These are phyloP conservation scores for Penicillium sp. DNA, from an alignment of 2,329 filamentous ascomycete genomes.

Conservation along the genomic window DNA sequence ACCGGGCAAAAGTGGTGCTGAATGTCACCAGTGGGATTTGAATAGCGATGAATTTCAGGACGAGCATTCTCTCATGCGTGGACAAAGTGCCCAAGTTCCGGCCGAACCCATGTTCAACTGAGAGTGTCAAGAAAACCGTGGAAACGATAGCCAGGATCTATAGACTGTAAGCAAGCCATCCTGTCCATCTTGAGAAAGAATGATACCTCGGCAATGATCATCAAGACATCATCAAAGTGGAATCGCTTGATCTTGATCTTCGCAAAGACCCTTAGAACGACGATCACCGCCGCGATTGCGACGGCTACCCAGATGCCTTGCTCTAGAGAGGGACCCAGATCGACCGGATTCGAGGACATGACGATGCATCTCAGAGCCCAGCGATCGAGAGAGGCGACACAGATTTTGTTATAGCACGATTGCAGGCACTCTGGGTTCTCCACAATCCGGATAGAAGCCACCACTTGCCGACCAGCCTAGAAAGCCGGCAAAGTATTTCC, in stretches of 20 bases:
- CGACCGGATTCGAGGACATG: conserved; percentile 5
- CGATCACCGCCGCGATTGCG: conserved; percentile 23
- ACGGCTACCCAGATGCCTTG: conserved; percentile 27
- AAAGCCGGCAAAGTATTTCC: too few species aligned
- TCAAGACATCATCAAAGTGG: conserved; percentile 26
- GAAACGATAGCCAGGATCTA: conserved; percentile 23
- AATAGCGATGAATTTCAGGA: conserved; percentile 27
- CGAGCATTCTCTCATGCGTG: conserved; percentile 9
- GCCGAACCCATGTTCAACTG: conserved; percentile 27
- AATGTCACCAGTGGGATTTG: conserved; percentile 27
- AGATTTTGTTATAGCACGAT: too few species aligned
- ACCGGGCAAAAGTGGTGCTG: conserved; percentile 28
- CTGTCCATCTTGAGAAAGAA: too few species aligned
- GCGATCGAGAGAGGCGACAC: too few species aligned
- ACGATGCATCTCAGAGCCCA: conserved; percentile 1
- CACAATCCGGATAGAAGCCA: too few species aligned
- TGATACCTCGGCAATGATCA: conserved; percentile 26
- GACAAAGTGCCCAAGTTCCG: conserved; percentile 14
- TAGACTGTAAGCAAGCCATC: not conserved
- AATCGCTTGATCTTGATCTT: conserved; percentile 30
- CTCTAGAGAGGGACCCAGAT: conserved; percentile 20
- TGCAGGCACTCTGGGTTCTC: too few species aligned
- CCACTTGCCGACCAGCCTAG: too few species aligned
- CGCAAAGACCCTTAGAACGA: conserved; percentile 24
- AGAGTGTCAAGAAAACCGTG: conserved; percentile 22